Base-by-base conservation (phyloP, 73 alveolate species). In the Paramecium pentaurelia region DNA sequence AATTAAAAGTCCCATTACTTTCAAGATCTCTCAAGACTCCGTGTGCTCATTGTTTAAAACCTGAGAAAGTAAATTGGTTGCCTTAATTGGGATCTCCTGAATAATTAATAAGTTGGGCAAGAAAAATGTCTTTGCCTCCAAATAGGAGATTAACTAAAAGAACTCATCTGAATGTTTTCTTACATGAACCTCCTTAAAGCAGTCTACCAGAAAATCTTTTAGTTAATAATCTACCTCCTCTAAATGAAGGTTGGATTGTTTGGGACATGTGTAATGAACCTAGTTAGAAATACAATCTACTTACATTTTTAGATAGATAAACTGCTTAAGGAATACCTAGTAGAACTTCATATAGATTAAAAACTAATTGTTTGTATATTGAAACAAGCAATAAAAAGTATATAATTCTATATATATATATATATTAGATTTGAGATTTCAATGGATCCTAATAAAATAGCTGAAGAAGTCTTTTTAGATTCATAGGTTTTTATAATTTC, bases 251-350 rank as follows among this genome's bases (percentile, higher is more conserved):
- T 11, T 80, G 91, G 91, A 42, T 80, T 32, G 58, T 80, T 18
- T 80, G 91, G 91, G 91, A 80, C 28, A 80, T 80, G 91, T 80
- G 77, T 10, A 49, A 80, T 80, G 91, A 80, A 42, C 91, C 91
- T 80, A 49, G 77, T 27, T 27, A 42, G 34, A 80, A 80, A 47
- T 80, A 80, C 16, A 80, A 80, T 80, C 54, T 80, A 22, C 49
- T 80, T 6, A 80, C 91, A 42, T 80, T 80, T 27, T 40, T 45
- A 64, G 91, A 80, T 80, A 40, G 75, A 80, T 20, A 80, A 47
- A 80, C 77, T 12, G 6, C 71, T 14, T 32, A 80, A 32, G 71
- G 73, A n/a, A 27, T 40, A 9, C 34, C 37, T 22, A 45, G 36
- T 80, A 20, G 58, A 27, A 75, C 60, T 9, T 42, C 91, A 18